These are phyloP conservation scores for Poa annua DNA, from an alignment of 176 grass and related monocot genomes.

Conservation along the genomic window DNA sequence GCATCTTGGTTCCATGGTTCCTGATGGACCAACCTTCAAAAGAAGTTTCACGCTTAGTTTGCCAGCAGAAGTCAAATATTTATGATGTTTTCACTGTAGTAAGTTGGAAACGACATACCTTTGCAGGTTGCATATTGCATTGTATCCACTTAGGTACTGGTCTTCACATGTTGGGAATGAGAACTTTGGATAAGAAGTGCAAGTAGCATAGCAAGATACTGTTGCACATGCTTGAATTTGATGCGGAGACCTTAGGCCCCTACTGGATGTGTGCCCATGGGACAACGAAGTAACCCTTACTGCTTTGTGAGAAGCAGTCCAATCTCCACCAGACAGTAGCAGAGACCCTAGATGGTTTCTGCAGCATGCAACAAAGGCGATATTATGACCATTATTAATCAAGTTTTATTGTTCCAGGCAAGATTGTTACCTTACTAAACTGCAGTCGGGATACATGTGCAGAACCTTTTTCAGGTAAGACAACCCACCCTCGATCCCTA, in stretches of 20 bases:
- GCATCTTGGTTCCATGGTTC: slow-evolving; percentile 89
- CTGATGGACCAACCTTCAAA: slow-evolving; percentile 75
- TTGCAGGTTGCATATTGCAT: slow-evolving; percentile 58
- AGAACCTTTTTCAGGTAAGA: slow-evolving; percentile 81
- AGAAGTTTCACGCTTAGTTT: slow-evolving; percentile 22
- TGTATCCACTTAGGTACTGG: slow-evolving; percentile 49
- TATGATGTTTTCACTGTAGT: neutral
- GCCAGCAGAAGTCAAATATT: slow-evolving; percentile 16
- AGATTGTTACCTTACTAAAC: slow-evolving; percentile 74
- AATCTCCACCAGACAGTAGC: slow-evolving; percentile 69
- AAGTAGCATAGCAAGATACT: slow-evolving; percentile 78
- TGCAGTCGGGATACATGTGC: slow-evolving; percentile 89
- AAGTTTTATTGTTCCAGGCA: slow-evolving; percentile 16
- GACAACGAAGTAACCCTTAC: slow-evolving; percentile 64
- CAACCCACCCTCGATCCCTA: slow-evolving; percentile 62
- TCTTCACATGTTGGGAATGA: slow-evolving; percentile 82
- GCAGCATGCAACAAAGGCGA: slow-evolving; percentile 42
- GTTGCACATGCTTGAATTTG: slow-evolving; percentile 77
- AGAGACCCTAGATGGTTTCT: slow-evolving; percentile 92
- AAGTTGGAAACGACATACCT: slow-evolving; percentile 61
- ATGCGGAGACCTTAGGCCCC: slow-evolving; percentile 63
- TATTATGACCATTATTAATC: slow-evolving; percentile 32
- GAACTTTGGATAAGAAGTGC: slow-evolving; percentile 65
- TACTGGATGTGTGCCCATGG: slow-evolving; percentile 40
- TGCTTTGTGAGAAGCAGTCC: slow-evolving; percentile 84